Evolutionary conservation across 2,329 filamentous ascomycete species (phyloP).

Genomic region (Bipolaris gigantea): DNA sequence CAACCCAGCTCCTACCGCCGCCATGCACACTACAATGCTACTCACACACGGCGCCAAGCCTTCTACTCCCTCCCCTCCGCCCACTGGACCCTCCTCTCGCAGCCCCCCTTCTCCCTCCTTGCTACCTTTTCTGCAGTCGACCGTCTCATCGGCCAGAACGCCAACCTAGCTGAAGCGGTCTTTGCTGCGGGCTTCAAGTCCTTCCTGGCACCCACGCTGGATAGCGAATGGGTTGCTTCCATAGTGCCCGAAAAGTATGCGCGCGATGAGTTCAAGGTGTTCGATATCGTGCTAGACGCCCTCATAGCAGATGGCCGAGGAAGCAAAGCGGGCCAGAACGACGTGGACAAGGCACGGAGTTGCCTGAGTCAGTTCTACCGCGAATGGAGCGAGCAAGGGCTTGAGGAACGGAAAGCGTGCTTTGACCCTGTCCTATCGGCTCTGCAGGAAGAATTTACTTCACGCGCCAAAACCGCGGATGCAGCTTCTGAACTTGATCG

Average conservation of each 20-base stretch:
- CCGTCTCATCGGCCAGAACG: conserved; percentile 85
- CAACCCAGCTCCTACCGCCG: conserved; percentile 74
- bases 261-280: conserved; percentile 34
- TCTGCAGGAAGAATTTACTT: conserved; percentile 55
- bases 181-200: conserved; percentile 53
- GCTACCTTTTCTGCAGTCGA: conserved; percentile 79
- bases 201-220: conserved; percentile 37
- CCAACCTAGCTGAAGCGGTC: conserved; percentile 78
- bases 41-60: conserved; percentile 84
- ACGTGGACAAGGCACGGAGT: conserved; percentile 88
- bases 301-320: conserved; percentile 61
- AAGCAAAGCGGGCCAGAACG: conserved; percentile 63
- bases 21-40: conserved; percentile 84
- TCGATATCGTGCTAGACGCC: conserved; percentile 56
- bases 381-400: conserved; percentile 86
- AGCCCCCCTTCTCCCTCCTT: conserved; percentile 79
- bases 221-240: conserved; percentile 39
- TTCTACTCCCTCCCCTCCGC: conserved; percentile 87
- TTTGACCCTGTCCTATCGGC: conserved; percentile 73
- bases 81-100: conserved; percentile 82
- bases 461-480: too few relatives aligned
- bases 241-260: conserved; percentile 36
- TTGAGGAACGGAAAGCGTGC: conserved; percentile 71
- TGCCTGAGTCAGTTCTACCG: conserved; percentile 93
- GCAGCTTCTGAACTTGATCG: conserved; percentile 15